These are phyloP conservation scores for Sporopachydermia quercuum DNA, from an alignment of 805 yeast genomes.

Conservation along the genomic window DNA sequence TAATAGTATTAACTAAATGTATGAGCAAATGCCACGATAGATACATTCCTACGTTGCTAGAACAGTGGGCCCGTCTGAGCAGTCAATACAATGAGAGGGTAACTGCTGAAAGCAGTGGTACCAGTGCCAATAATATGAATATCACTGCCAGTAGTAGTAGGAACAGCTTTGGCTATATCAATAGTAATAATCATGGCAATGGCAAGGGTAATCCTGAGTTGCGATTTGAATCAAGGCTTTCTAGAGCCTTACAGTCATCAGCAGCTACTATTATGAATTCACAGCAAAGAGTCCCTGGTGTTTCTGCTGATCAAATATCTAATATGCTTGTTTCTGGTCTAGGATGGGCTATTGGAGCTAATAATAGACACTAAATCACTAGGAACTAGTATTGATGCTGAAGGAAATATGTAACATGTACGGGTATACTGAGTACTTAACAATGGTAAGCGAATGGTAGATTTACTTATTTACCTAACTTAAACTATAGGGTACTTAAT, in stretches of 20 bases:
- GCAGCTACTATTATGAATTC: slow-evolving; percentile 8
- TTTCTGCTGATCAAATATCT: slow-evolving; percentile 26
- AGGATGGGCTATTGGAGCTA: slow-evolving; percentile 54
- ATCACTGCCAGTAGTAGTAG: background rate
- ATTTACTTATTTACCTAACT: no score
- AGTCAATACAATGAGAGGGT: slow-evolving; percentile 5
- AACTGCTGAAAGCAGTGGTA: background rate
- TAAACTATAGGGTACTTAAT: no score
- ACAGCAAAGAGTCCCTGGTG: slow-evolving; percentile 20
- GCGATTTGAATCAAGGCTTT: slow-evolving; percentile 8
- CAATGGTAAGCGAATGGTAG: no score
- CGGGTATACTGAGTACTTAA: no score
- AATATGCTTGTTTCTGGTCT: slow-evolving; percentile 37
- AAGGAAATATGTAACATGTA: no score
- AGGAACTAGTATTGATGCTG: no score
- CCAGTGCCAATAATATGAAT: background rate
- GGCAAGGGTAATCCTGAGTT: background rate
- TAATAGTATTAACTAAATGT: slow-evolving; percentile 36
- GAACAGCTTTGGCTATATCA: no score
- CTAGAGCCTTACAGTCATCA: slow-evolving; percentile 11
- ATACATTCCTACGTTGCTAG: slow-evolving; percentile 38
- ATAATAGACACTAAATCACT: no score
- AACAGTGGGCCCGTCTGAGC: slow-evolving; percentile 38
- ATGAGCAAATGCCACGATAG: slow-evolving; percentile 37
- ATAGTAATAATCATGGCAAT: no score